Evolutionary conservation across 2,329 filamentous ascomycete species (phyloP).

Genomic region (Calonectria montana): DNA sequence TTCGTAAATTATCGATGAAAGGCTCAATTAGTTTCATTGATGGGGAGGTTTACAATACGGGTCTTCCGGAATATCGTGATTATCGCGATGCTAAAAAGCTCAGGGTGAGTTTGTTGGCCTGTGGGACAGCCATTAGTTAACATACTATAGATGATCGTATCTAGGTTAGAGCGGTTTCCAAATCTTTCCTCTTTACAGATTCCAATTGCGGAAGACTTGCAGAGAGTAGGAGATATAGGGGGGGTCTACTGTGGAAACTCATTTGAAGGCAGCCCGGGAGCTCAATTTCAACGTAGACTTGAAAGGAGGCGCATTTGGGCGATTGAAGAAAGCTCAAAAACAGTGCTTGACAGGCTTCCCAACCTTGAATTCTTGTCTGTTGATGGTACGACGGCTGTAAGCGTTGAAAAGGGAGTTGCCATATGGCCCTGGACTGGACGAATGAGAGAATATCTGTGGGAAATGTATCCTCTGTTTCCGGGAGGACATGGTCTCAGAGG

Average conservation of each 20-base stretch:
- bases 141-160: background rate
- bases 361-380: background rate
- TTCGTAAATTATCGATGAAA: background rate
- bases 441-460: background rate
- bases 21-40: background rate
- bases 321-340: background rate
- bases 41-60: background rate
- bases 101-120: background rate
- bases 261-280: background rate
- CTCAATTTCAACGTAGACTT: background rate
- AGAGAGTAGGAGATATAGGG: background rate
- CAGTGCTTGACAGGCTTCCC: background rate
- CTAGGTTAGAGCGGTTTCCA: background rate
- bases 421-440: background rate
- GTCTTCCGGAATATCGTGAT: background rate
- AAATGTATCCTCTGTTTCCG: background rate
- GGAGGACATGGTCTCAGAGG: background rate
- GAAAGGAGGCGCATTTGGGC: background rate
- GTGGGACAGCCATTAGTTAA: background rate
- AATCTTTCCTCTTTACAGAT: background rate
- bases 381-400: background rate
- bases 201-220: background rate
- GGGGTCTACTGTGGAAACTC: background rate
- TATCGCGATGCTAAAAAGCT: background rate
- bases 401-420: background rate